A percentile compares a stretch with the other conserved stretches of the same genome.
Conservation (phyloP, 257 asterid species). For the Avicennia marina region DNA sequence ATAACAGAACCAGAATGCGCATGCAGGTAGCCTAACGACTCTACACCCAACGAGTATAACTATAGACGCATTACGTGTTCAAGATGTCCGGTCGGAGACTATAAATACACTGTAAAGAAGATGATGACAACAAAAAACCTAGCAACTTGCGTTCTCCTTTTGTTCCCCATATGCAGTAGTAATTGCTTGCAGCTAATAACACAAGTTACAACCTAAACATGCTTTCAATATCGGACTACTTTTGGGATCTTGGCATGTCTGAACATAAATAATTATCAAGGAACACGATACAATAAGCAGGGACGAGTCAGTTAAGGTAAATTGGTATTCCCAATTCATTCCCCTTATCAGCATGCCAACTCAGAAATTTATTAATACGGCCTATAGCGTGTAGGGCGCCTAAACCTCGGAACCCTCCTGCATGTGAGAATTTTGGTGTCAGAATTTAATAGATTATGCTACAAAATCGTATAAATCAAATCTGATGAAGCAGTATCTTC, state of each 20-base stretch:
- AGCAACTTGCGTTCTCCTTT: constrained; percentile 12
- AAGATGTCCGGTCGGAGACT: not conserved
- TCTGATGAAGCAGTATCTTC: not conserved
- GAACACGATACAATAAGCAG: constrained; percentile 11
- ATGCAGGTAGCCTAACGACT: no score
- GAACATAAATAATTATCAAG: constrained; percentile 2
- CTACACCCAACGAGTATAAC: no score
- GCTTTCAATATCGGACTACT: constrained; percentile 24
- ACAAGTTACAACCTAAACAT: constrained; percentile 17
- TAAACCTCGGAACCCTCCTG: constrained; percentile 62
- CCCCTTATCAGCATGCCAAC: constrained; percentile 21
- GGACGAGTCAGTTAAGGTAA: constrained; percentile 16
- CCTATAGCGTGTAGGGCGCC: constrained; percentile 66
- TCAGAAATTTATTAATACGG: constrained; percentile 38
- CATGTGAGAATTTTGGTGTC: constrained; percentile 18
- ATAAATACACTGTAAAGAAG: not conserved
- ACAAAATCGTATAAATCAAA: constrained; percentile 5
- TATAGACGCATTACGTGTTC: no score
- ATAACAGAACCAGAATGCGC: no score
- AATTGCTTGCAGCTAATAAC: constrained; percentile 24
- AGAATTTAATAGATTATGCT: no score
- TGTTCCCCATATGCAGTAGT: constrained; percentile 16
- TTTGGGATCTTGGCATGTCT: constrained; percentile 23
- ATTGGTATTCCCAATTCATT: constrained; percentile 14
- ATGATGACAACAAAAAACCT: constrained; percentile 13